A percentile compares a stretch with the other conserved stretches of the same genome.
phyloP scores from a whole-genome alignment of 2,329 filamentous ascomycete species.

The Microdochium trichocladiopsis region DNA sequence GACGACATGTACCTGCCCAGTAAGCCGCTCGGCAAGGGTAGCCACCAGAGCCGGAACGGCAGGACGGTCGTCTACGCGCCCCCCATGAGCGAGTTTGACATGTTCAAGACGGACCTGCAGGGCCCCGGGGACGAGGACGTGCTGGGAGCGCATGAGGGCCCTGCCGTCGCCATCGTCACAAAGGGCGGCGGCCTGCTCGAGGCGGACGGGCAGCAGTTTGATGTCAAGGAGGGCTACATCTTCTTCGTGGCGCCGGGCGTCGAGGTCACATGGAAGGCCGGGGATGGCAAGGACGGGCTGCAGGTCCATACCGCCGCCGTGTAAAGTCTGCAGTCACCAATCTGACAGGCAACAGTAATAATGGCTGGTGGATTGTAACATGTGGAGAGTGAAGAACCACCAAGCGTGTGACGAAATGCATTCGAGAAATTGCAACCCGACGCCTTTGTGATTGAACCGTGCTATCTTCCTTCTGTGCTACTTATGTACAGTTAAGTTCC shows the following conservation, averaged over 20 bases:
- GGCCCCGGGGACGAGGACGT: slow-evolving; percentile 52
- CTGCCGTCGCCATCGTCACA: slow-evolving; percentile 56
- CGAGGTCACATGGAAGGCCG: slow-evolving; percentile 20
- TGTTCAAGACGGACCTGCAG: slow-evolving; percentile 52
- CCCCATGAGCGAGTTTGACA: slow-evolving; percentile 65
- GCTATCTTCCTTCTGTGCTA: background rate
- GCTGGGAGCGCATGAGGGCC: slow-evolving; percentile 47
- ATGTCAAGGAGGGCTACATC: slow-evolving; percentile 54
- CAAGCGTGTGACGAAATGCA: no score
- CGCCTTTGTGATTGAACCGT: background rate
- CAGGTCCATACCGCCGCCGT: slow-evolving; percentile 30
- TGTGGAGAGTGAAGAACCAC: no score
- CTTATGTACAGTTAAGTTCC: no score
- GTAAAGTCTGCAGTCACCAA: no score
- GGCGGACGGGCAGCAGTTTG: slow-evolving; percentile 41
- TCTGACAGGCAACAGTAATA: no score
- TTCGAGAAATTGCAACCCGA: no score
- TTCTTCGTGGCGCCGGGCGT: slow-evolving; percentile 58
- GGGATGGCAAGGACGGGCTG: slow-evolving; percentile 13
- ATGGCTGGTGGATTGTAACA: no score
- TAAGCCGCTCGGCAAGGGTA: slow-evolving; percentile 12
- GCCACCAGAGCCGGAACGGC: slow-evolving; percentile 42
- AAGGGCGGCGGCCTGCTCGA: slow-evolving; percentile 50
- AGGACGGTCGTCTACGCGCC: slow-evolving; percentile 59
- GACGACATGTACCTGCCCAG: slow-evolving; percentile 49